Percentiles rank a stretch among this genome's conserved stretches.
Evolutionary conservation across 257 asterid species (phyloP).

Genomic region (Solanum habrochaites): DNA sequence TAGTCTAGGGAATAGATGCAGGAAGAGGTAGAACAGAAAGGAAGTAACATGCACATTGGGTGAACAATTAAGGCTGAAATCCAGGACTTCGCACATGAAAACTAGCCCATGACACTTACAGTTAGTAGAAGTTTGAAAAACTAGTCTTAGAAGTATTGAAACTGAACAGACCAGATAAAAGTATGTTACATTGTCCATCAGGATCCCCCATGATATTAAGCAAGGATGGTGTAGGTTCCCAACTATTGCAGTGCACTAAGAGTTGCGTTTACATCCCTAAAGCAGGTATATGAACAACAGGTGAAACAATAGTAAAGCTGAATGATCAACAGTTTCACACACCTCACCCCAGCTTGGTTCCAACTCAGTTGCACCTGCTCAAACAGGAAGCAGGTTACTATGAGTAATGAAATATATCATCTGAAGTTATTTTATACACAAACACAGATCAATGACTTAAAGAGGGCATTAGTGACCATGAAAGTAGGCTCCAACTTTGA

Average conservation of each 20-base stretch:
- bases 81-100: neutral
- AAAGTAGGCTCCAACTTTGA: neutral
- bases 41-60: neutral
- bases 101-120: neutral
- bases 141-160: neutral
- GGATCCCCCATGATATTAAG: neutral
- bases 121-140: neutral
- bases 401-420: neutral
- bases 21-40: neutral
- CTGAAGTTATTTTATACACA: neutral
- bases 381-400: conserved; percentile 8
- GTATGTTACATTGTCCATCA: neutral
- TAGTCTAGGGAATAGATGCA: neutral
- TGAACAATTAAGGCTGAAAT: neutral
- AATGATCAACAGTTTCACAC: neutral
- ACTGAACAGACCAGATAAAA: neutral
- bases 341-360: conserved; percentile 94
- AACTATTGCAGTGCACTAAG: neutral
- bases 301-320: neutral
- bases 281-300: neutral
- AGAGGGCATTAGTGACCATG: neutral
- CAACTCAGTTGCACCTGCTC: conserved; percentile 76
- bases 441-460: neutral
- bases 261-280: neutral
- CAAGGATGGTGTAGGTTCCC: neutral